Evolutionary conservation across 2,329 filamentous ascomycete species (phyloP), one percentile per base, ranked within the genome.

Genomic region (Teratosphaeria nubilosa): DNA sequence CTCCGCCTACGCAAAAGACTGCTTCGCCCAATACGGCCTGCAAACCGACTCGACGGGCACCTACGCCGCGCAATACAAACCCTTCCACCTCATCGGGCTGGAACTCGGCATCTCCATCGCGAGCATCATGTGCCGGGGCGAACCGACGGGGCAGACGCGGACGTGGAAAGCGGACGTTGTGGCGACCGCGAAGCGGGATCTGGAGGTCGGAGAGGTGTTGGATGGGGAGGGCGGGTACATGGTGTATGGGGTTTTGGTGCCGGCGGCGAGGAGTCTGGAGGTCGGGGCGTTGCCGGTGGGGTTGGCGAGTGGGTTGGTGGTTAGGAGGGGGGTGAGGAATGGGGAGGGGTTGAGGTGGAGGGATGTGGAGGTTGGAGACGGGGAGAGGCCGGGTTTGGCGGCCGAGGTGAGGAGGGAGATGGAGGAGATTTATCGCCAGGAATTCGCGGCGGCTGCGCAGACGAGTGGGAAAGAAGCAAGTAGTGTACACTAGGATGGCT

Each of bases 71-170:
- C 74, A 78, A 60, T 77, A 73, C 67, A 77, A 78, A 67, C 76
- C 76, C 13, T 78, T 75, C 61, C 76, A 78, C 62, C 69, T 78
- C 22, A 78, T 78, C 56, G 75, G 76, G 9, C 70, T 78, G 10
- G 76, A 78, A 63, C 70, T 78, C 2, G 76, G 76, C 5, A 67
- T 76, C 20, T 76, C 73, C 1, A 66, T 78, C 16, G 76, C 75
- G 5, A 73, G 61, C 31, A 78, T 77, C 63, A 76, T 77, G 74
- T 73, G 73, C 55, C 73, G 76, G 7, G 74, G 74, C 37, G 75
- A 78, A 64, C 75, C 76, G 16, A 77, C 75, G 0, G 75, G 75
- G 4, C 73, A 77, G 61, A 75, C 70, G n/a, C 73, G 73, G 65
- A 75, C 72, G 0, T 77, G 72, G 70, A 68, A 70, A 0, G 76